These are phyloP conservation scores for Pythium scleroteichum DNA, from an alignment of 352 stramenopile species.

Conservation along the genomic window DNA sequence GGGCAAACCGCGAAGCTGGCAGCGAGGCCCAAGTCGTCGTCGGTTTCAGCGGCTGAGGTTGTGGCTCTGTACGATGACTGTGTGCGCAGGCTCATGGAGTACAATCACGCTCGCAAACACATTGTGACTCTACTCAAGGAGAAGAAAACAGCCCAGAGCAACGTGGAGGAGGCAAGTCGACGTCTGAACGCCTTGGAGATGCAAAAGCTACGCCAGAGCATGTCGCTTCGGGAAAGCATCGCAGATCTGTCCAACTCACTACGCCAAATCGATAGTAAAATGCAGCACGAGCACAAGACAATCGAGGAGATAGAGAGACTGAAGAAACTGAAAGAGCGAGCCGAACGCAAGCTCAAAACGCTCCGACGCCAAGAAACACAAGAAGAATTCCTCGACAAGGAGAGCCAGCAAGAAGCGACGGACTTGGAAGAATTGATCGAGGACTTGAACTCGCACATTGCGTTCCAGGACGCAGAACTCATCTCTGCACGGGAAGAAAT, in stretches of 20 bases:
- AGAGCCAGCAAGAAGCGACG: slow-evolving; percentile 63
- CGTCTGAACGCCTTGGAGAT: slow-evolving; percentile 79
- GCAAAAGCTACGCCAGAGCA: slow-evolving; percentile 75
- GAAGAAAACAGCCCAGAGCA: slow-evolving; percentile 62
- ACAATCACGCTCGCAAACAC: slow-evolving; percentile 52
- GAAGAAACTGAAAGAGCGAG: slow-evolving; percentile 65
- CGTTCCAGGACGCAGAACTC: slow-evolving; percentile 79
- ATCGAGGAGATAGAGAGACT: slow-evolving; percentile 68
- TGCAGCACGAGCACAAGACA: slow-evolving; percentile 57
- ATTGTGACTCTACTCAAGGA: slow-evolving; percentile 65
- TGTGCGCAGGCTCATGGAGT: slow-evolving; percentile 57
- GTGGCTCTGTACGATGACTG: slow-evolving; percentile 49
- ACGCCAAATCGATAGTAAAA: slow-evolving; percentile 57
- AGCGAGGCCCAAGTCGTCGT: background rate
- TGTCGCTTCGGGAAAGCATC: slow-evolving; percentile 76
- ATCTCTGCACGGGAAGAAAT: slow-evolving; percentile 52
- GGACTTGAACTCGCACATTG: slow-evolving; percentile 79
- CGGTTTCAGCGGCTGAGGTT: background rate
- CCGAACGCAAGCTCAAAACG: slow-evolving; percentile 59
- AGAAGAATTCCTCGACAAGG: slow-evolving; percentile 58
- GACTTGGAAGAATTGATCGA: slow-evolving; percentile 79
- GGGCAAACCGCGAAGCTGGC: background rate
- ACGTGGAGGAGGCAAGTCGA: slow-evolving; percentile 50
- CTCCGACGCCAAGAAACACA: slow-evolving; percentile 48
- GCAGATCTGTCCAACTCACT: slow-evolving; percentile 68